Conservation (phyloP, 2,329 filamentous ascomycete genomes). For the Moelleriella libera region DNA sequence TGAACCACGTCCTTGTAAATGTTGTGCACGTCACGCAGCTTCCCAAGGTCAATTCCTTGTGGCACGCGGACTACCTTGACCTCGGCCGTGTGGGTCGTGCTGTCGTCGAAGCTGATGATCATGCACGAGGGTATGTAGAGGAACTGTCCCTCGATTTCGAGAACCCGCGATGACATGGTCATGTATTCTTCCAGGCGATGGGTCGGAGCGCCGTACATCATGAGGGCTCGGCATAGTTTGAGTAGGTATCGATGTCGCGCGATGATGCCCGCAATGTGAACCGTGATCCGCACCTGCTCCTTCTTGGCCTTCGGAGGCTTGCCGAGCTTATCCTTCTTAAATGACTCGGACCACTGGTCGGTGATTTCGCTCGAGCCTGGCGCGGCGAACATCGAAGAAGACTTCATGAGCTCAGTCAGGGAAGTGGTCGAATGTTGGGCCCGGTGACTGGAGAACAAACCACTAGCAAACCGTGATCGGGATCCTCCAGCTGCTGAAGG, state of each 20-base stretch:
- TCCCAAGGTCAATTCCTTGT: slow-evolving; percentile 61
- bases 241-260: slow-evolving; percentile 71
- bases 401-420: slow-evolving; percentile 37
- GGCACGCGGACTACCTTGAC: slow-evolving; percentile 57
- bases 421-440: slow-evolving; percentile 27
- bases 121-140: slow-evolving; percentile 85
- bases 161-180: slow-evolving; percentile 74
- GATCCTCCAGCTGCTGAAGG: slow-evolving; percentile 20
- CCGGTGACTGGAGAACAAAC: slow-evolving; percentile 26
- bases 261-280: slow-evolving; percentile 54
- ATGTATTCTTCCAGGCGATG: slow-evolving; percentile 88
- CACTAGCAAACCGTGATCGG: slow-evolving; percentile 19
- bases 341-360: slow-evolving; percentile 28
- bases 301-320: slow-evolving; percentile 21
- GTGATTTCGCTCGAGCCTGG: slow-evolving; percentile 30
- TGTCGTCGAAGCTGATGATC: slow-evolving; percentile 83
- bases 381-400: slow-evolving; percentile 36
- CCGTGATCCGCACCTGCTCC: slow-evolving; percentile 30
- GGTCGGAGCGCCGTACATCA: slow-evolving; percentile 82
- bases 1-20: slow-evolving; percentile 77
- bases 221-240: slow-evolving; percentile 72
- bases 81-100: slow-evolving; percentile 59
- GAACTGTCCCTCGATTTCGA: slow-evolving; percentile 82
- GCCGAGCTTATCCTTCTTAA: slow-evolving; percentile 23
- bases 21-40: slow-evolving; percentile 58